Percentiles rank a stretch among this genome's conserved stretches.
Conservation (phyloP, 2,329 filamentous ascomycete genomes). For the Colletotrichum echinochloae region DNA sequence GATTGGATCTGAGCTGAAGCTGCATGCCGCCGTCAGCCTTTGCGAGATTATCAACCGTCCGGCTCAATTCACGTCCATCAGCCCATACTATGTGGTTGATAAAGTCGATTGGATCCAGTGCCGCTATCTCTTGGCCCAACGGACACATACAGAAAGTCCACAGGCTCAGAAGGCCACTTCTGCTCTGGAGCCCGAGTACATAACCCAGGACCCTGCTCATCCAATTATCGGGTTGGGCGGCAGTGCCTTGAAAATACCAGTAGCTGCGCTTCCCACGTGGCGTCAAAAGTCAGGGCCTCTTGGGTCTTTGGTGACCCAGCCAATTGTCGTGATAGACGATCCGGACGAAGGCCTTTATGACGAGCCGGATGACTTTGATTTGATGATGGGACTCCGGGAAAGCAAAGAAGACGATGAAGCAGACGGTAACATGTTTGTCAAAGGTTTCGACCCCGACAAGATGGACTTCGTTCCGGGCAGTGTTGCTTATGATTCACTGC, state of each 20-base stretch:
- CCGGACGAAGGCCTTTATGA: slow-evolving; percentile 20
- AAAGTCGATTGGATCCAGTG: slow-evolving; percentile 90
- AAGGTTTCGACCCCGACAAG: slow-evolving; percentile 39
- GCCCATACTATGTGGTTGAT: slow-evolving; percentile 77
- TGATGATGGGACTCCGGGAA: slow-evolving; percentile 42
- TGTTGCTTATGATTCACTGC: slow-evolving; percentile 71
- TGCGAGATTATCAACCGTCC: slow-evolving; percentile 89
- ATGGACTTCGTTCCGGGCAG: slow-evolving; percentile 73
- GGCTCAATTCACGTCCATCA: slow-evolving; percentile 64
- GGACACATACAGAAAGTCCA: not conserved
- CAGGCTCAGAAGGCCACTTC: not conserved
- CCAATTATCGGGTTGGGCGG: slow-evolving; percentile 25
- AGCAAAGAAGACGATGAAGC: not conserved
- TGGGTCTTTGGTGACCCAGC: slow-evolving; percentile 1
- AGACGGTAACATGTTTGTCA: not conserved
- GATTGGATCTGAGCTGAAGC: slow-evolving; percentile 74
- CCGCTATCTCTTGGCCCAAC: slow-evolving; percentile 77
- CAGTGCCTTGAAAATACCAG: slow-evolving; percentile 44
- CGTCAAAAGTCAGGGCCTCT: slow-evolving; percentile 7
- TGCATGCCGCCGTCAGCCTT: slow-evolving; percentile 73
- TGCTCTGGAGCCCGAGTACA: slow-evolving; percentile 37
- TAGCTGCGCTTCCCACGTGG: slow-evolving; percentile 44
- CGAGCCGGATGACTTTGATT: slow-evolving; percentile 41
- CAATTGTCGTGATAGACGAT: not conserved
- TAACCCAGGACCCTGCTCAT: slow-evolving; percentile 46